A percentile compares a stretch with the other conserved stretches of the same genome.
Evolutionary conservation across 306 rosid genomes (phyloP).

Genomic region (Lathyrus oleraceus): DNA sequence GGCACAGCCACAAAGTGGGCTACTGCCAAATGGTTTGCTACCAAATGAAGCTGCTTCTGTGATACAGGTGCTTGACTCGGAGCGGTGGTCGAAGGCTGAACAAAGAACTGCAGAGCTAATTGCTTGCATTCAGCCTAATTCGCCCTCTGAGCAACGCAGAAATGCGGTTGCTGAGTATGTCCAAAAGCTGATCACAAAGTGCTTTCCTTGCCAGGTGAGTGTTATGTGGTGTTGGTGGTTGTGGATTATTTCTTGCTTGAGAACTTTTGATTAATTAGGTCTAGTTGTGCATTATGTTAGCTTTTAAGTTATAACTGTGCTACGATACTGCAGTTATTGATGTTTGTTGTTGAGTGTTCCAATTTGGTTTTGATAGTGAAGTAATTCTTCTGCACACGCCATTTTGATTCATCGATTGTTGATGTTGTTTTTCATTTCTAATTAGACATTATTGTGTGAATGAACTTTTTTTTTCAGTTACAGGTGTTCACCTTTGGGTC

Average conservation of each 20-base stretch:
- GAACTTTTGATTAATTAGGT: constrained; percentile 22
- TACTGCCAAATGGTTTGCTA: constrained; percentile 86
- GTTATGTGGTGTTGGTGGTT: constrained; percentile 24
- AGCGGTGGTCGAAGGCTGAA: constrained; percentile 86
- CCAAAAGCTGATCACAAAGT: constrained; percentile 67
- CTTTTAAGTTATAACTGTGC: not conserved
- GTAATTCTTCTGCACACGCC: not conserved
- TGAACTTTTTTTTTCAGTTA: constrained; percentile 23
- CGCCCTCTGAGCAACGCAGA: constrained; percentile 77
- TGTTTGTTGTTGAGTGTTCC: constrained; percentile 1
- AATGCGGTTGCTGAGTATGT: constrained; percentile 86
- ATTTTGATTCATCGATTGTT: constrained; percentile 3
- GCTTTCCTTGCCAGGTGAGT: constrained; percentile 93
- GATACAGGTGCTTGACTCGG: constrained; percentile 69
- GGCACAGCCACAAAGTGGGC: constrained; percentile 88
- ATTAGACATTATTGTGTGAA: not conserved
- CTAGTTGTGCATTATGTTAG: constrained; percentile 14
- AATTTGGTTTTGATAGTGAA: constrained; percentile 14
- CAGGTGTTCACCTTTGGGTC: constrained; percentile 99
- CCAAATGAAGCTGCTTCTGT: constrained; percentile 83
- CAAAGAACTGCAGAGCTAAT: constrained; percentile 87
- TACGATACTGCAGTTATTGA: constrained; percentile 12
- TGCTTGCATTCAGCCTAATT: constrained; percentile 92
- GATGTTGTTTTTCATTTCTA: constrained; percentile 1
- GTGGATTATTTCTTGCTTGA: constrained; percentile 1